phyloP scores from a whole-genome alignment of 495 filamentous ascomycete genomes.

The Lichenothelia convexa region DNA sequence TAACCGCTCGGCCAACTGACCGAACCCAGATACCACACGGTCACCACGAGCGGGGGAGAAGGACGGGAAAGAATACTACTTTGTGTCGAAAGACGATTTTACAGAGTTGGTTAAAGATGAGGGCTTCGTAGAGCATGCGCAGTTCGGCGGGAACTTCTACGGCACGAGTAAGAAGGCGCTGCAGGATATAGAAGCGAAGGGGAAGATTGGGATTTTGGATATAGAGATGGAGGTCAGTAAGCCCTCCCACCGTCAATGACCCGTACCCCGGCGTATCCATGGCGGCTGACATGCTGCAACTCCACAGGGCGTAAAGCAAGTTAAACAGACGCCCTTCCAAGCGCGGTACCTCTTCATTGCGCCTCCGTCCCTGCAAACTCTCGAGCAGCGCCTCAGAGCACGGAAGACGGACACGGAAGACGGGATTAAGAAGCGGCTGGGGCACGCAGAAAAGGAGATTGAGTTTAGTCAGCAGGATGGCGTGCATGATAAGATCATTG shows the following conservation, averaged over 20 bases:
- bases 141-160: slow-evolving; percentile 77
- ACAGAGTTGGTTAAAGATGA: slow-evolving; percentile 43
- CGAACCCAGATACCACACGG: slow-evolving; percentile 55
- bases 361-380: slow-evolving; percentile 54
- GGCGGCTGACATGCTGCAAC: slow-evolving; percentile 4
- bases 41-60: slow-evolving; percentile 56
- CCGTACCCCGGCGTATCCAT: background rate
- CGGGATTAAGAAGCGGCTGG: slow-evolving; percentile 50
- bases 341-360: slow-evolving; percentile 75
- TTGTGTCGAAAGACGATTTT: slow-evolving; percentile 51
- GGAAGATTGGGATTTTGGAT: slow-evolving; percentile 52
- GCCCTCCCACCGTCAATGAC: background rate
- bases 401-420: slow-evolving; percentile 73
- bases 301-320: slow-evolving; percentile 74
- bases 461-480: slow-evolving; percentile 52
- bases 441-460: slow-evolving; percentile 67
- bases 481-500: slow-evolving; percentile 67
- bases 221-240: slow-evolving; percentile 75
- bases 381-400: slow-evolving; percentile 63
- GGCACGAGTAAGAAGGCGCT: slow-evolving; percentile 68
- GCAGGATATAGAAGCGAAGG: slow-evolving; percentile 49
- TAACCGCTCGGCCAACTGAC: no score
- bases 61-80: slow-evolving; percentile 69
- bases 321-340: slow-evolving; percentile 50
- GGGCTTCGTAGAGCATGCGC: slow-evolving; percentile 77